Conservation (phyloP, 345 rosid genomes). For the Arabidopsis suecica region DNA sequence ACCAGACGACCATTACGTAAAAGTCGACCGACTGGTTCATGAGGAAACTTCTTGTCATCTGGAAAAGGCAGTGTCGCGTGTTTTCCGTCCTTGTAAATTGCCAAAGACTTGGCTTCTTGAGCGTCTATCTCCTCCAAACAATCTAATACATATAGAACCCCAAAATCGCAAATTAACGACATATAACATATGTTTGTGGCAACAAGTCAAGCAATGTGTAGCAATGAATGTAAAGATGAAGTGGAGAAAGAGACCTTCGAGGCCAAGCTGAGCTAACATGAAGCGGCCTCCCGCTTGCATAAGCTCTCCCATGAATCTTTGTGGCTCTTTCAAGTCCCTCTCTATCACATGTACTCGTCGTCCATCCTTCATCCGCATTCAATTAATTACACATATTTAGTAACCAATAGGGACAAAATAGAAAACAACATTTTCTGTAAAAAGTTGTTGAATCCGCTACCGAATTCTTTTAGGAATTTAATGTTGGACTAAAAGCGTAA, state of each 20-base stretch:
- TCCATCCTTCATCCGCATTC: slow-evolving; percentile 58
- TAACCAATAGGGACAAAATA: not conserved
- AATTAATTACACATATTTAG: not conserved
- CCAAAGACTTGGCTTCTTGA: slow-evolving; percentile 16
- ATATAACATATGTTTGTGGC: not conserved
- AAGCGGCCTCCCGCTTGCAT: slow-evolving; percentile 74
- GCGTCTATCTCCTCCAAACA: slow-evolving; percentile 49
- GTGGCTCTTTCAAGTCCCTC: slow-evolving; percentile 67
- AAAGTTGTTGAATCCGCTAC: no score
- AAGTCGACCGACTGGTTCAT: slow-evolving; percentile 33
- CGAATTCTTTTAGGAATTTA: no score
- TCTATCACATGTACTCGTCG: slow-evolving; percentile 66
- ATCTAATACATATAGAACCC: slow-evolving; percentile 22
- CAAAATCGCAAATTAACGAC: not conserved
- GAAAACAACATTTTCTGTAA: not conserved
- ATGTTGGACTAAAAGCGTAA: no score
- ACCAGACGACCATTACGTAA: slow-evolving; percentile 47
- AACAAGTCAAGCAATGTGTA: slow-evolving; percentile 5
- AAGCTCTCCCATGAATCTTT: slow-evolving; percentile 68
- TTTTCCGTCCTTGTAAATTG: slow-evolving; percentile 41
- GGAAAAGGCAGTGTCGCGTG: slow-evolving; percentile 26
- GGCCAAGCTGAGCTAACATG: slow-evolving; percentile 65
- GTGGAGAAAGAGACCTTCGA: slow-evolving; percentile 49
- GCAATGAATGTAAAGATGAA: not conserved
- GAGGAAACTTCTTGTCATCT: slow-evolving; percentile 12